Percentiles rank a stretch among this genome's conserved stretches.
phyloP scores from a whole-genome alignment of 805 yeast genomes.

The Zygoascus tannicola region DNA sequence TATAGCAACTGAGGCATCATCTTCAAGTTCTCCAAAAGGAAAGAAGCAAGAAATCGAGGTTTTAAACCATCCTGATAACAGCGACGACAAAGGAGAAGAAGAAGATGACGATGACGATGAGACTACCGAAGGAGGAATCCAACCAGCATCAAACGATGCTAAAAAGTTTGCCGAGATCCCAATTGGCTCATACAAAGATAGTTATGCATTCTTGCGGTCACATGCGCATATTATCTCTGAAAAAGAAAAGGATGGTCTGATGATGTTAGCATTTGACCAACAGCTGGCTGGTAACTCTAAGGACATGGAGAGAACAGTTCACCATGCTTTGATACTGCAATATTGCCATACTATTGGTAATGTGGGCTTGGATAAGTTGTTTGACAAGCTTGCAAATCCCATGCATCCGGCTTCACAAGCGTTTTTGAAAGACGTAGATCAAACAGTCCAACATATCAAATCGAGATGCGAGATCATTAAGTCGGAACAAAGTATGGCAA shows the following conservation, averaged over 20 bases:
- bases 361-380: constrained; percentile 55
- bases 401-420: constrained; percentile 57
- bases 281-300: constrained; percentile 54
- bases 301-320: constrained; percentile 57
- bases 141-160: constrained; percentile 53
- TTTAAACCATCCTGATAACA: constrained; percentile 21
- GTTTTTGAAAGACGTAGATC: constrained; percentile 61
- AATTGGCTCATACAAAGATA: constrained; percentile 36
- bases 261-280: constrained; percentile 86
- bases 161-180: constrained; percentile 53
- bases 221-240: constrained; percentile 64
- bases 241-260: constrained; percentile 81
- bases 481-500: constrained; percentile 35
- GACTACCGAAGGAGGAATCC: constrained; percentile 6
- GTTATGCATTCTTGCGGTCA: constrained; percentile 43
- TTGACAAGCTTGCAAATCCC: constrained; percentile 47
- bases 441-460: constrained; percentile 67
- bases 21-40: constrained; percentile 19
- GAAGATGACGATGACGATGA: constrained; percentile 18
- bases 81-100: constrained; percentile 9
- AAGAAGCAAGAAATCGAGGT: constrained; percentile 25
- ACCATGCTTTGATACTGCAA: constrained; percentile 71
- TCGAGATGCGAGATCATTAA: constrained; percentile 61
- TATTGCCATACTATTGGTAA: constrained; percentile 44
- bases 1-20: constrained; percentile 19